Evolutionary conservation across 192 early-diverging fungal genomes (phyloP).

Genomic region (Pecoramyces ruminantium): DNA sequence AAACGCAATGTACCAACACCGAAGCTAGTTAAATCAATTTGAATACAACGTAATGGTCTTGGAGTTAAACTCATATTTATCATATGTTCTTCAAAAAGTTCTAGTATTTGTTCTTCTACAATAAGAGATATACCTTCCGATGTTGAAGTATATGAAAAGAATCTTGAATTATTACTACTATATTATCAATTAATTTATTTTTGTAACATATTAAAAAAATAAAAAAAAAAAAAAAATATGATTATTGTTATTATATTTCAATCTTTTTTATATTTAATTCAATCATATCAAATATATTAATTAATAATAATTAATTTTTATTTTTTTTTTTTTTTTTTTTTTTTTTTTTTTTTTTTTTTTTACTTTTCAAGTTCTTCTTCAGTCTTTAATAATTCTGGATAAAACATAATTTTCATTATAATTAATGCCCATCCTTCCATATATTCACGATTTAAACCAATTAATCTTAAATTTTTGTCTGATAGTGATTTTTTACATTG

Average conservation of each 20-base stretch:
- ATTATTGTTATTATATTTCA: too few relatives aligned
- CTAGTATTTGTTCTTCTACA: conserved; percentile 36
- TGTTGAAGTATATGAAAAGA: conserved; percentile 51
- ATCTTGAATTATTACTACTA: conserved; percentile 6
- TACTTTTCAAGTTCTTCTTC: not conserved
- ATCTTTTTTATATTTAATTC: too few relatives aligned
- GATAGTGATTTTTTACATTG: conserved; percentile 20
- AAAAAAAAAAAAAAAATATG: too few relatives aligned
- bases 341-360: not conserved
- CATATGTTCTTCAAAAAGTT: conserved; percentile 25
- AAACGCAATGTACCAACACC: conserved; percentile 15
- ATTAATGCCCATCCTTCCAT: conserved; percentile 31
- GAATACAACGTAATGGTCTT: conserved; percentile 36
- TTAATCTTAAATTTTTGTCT: conserved; percentile 30
- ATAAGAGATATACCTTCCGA: conserved; percentile 49
- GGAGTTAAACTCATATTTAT: conserved; percentile 16
- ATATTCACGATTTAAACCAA: conserved; percentile 43
- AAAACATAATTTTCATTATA: conserved; percentile 43
- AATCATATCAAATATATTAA: too few relatives aligned
- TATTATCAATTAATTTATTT: too few relatives aligned
- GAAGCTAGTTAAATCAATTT: conserved; percentile 38
- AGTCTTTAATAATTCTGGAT: conserved; percentile 14
- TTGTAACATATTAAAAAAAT: too few relatives aligned
- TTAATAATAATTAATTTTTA: too few relatives aligned
- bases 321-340: too few relatives aligned